Conservation (phyloP, 345 rosid species). For the Mangifera indica region DNA sequence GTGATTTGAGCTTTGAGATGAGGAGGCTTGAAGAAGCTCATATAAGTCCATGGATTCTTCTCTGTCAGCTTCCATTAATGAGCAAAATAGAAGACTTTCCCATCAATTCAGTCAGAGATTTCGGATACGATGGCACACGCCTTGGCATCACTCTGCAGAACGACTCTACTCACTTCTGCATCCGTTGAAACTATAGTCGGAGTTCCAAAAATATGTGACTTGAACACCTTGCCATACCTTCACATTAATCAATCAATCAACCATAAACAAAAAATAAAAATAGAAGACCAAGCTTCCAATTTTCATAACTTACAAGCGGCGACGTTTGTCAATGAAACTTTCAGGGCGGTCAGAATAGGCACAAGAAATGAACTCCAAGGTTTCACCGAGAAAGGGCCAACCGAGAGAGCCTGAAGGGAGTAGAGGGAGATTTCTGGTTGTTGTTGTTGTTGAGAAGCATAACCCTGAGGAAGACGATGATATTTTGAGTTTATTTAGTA, state of each 20-base stretch:
- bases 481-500: conserved; percentile 24
- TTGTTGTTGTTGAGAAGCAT: background rate
- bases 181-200: conserved; percentile 88
- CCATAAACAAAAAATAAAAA: background rate
- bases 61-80: conserved; percentile 82
- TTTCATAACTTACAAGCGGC: conserved; percentile 45
- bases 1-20: conserved; percentile 84
- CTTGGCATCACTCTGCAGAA: conserved; percentile 82
- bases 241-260: background rate
- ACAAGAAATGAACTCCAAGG: conserved; percentile 75
- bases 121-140: conserved; percentile 88
- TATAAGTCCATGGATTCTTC: conserved; percentile 87
- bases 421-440: background rate
- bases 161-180: conserved; percentile 76
- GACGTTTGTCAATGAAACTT: conserved; percentile 83
- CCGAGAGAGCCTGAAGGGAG: conserved; percentile 78
- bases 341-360: conserved; percentile 90
- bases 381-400: conserved; percentile 90
- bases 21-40: conserved; percentile 79
- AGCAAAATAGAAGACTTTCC: conserved; percentile 89
- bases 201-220: conserved; percentile 91
- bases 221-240: conserved; percentile 94
- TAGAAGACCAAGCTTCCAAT: background rate
- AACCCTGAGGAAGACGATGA: conserved; percentile 18
- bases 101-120: conserved; percentile 91